Conservation (phyloP, 352 stramenopile species). For the Blastocystis sp. region DNA sequence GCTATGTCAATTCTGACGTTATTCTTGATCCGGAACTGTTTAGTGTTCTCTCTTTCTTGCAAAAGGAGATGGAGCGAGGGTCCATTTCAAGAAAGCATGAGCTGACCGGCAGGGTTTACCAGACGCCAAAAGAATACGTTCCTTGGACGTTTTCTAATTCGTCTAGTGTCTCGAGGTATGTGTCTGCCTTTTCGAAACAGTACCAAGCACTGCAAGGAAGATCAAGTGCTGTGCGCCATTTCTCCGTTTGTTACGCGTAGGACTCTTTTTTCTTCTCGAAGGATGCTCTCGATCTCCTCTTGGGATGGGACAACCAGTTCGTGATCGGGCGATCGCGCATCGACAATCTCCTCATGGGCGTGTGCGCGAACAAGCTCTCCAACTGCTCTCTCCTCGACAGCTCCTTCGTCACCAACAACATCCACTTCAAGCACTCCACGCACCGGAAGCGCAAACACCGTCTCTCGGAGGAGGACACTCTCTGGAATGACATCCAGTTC, state of each 20-base stretch:
- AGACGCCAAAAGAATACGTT: neutral
- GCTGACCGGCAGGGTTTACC: neutral
- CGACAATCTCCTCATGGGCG: conserved; percentile 36
- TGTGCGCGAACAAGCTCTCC: neutral
- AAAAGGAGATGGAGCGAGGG: neutral
- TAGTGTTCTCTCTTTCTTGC: conserved; percentile 2
- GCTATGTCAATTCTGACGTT: conserved; percentile 26
- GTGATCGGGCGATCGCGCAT: neutral
- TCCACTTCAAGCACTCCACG: no score
- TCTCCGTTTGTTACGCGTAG: neutral
- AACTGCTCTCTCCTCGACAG: no score
- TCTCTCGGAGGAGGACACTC: no score
- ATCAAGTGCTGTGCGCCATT: conserved; percentile 9
- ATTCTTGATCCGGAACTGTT: neutral
- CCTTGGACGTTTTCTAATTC: neutral
- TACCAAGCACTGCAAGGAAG: neutral
- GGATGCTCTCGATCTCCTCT: neutral
- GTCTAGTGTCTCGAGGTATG: neutral
- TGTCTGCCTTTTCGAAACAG: neutral
- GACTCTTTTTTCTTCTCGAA: conserved; percentile 39
- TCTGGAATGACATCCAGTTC: no score
- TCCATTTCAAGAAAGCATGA: neutral
- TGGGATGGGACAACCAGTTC: neutral
- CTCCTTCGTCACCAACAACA: no score
- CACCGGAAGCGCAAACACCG: no score